Percentiles rank a stretch among this genome's conserved stretches.
Conservation (phyloP, 805 yeast genomes). For the Nakazawaea populi region DNA sequence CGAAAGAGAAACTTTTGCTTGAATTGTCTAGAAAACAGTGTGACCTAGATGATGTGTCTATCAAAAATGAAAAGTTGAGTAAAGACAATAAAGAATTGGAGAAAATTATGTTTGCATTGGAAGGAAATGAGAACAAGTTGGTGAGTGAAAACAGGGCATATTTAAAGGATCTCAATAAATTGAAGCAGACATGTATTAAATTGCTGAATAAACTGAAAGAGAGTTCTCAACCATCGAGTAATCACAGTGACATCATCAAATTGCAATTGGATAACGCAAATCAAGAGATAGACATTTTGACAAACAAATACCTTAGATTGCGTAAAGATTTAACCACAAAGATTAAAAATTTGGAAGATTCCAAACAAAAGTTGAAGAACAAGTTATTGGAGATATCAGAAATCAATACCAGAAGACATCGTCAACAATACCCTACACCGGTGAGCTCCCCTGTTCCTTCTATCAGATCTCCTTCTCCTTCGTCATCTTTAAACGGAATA, state of each 20-base stretch:
- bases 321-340: constrained; percentile 12
- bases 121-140: constrained; percentile 24
- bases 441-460: neutral
- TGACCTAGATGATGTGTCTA: constrained; percentile 18
- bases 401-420: neutral
- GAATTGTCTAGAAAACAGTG: constrained; percentile 19
- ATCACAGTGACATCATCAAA: neutral
- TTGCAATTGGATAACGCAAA: constrained; percentile 5
- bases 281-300: constrained; percentile 11
- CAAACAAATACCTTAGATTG: constrained; percentile 7
- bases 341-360: constrained; percentile 10
- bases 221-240: no score
- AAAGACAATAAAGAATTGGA: constrained; percentile 24
- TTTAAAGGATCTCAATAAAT: constrained; percentile 18
- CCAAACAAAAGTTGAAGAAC: constrained; percentile 12
- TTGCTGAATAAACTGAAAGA: constrained; percentile 23
- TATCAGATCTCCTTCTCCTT: neutral
- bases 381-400: constrained; percentile 5
- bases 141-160: constrained; percentile 26
- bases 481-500: neutral
- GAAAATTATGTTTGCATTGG: constrained; percentile 22
- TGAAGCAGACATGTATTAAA: constrained; percentile 24
- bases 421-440: constrained; percentile 3
- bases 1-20: constrained; percentile 21
- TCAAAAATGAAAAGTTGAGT: constrained; percentile 18